Evolutionary conservation across 2,329 filamentous ascomycete genomes (phyloP), one percentile per base, ranked within the genome.

Genomic region (Colletotrichum endophyticum): DNA sequence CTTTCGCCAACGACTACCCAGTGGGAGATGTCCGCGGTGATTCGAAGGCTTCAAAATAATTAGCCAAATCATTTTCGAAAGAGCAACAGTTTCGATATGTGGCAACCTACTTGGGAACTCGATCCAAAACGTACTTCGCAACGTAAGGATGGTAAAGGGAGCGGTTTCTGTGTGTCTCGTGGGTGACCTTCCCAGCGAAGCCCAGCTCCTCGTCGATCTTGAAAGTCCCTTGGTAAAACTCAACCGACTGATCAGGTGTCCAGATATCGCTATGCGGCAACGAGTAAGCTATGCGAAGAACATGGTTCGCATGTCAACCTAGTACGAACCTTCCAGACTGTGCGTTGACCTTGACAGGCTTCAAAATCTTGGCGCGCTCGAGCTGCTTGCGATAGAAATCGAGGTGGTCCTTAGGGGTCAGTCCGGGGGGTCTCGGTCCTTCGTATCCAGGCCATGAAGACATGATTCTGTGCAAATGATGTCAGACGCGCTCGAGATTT

Each of bases 101-200:
- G 16, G n/a, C 7, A 27, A 61, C 78, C 6, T 79, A 84, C 83
- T 80, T 73, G 6, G 83, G 83, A 1, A 84, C 82, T 30, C 78
- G 77, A 53, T 80, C 70, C 34, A 85, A 15, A 16, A 84, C 80
- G n/a, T 81, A 73, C 3, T 77, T 78, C 1, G 82, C 78, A 1
- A 77, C 75, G 61, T 84, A 82, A 5, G 82, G 83, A n/a, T 78
- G 84, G 66, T 81, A 84, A 12, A 84, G 74, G 3, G 82, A 82
- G 7, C 82, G 77, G 75, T 83, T 84, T 12, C 83, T 79, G 39
- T 84, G 83, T 12, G 81, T 84, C 76, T 85, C 83, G 61, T 85
- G 83, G 68, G 76, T 80, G 4, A 84, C 80, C 8, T 74, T 79
- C 5, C 82, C 84, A 3, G 78, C 36, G 1, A 84, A 77, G 0